Evolutionary conservation across 2,329 filamentous ascomycete species (phyloP), one percentile per base, ranked within the genome.

Genomic region (Alternaria sp.): DNA sequence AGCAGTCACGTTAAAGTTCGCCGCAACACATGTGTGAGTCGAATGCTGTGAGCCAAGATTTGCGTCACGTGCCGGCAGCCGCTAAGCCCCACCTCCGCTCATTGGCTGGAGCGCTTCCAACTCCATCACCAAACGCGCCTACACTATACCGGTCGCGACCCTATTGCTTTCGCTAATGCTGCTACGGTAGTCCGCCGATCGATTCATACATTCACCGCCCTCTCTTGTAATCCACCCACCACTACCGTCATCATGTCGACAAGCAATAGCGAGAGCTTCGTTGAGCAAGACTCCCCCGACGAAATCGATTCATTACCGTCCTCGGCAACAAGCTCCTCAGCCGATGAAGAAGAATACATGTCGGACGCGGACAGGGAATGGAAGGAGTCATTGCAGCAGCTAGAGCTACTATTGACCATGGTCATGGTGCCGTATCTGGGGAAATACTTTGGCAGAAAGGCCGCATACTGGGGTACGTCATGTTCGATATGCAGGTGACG

Each of bases 361-460:
- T 92, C 90, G 37, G 94, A 98, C 75, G 95, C 95, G 9, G 94
- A 99, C 78, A 86, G 86, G 61, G 94, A 99, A 80, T 99, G 95
- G 95, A 90, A 94, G 71, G 91, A 93, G 72, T 96, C 91, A 71
- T 81, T 99, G 63, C 92, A 97, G 78, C 95, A 99, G 80, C 80
- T 99, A 60, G 93, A 99, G 81, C 83, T 98, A 65, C 83, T 99
- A 67, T 80, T 98, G 75, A 96, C 91, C 21, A 96, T 99, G 92
- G 90, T 98, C 48, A 79, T 98, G 68, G 90, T 99, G 50, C 95
- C 95, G 3, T 97, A 96, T 78, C 82, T 92, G 68, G 95, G 95
- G 58, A 99, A 98, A 80, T 98, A 93, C 80, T 87, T 97, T 77
- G 95, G 95, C 44, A 86, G 95, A 77, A 96, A 92, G 79, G 96